Conservation (phyloP, 805 yeast genomes). For the Saturnispora silvae region DNA sequence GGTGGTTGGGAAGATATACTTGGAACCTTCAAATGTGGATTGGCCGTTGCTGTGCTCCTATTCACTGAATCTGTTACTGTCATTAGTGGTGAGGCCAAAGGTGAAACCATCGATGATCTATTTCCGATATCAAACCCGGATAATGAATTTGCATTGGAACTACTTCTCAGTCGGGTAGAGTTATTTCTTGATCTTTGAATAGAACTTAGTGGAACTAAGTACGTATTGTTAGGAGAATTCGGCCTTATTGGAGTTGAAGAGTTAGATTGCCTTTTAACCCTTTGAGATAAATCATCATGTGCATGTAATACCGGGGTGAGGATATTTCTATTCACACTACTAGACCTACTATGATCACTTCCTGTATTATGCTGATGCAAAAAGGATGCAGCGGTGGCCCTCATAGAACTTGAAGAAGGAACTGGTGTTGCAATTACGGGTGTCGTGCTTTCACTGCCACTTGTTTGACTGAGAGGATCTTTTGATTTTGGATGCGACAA, state of each 20-base stretch:
- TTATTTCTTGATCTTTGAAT: conserved; percentile 38
- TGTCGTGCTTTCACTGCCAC: conserved; percentile 3
- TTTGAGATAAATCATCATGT: conserved; percentile 4
- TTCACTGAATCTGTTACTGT: conserved; percentile 1
- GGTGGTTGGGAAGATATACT: conserved; percentile 42
- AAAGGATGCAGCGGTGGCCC: conserved; percentile 5
- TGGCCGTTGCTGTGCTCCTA: not conserved
- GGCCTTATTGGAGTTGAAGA: conserved; percentile 15
- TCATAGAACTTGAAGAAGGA: conserved; percentile 6
- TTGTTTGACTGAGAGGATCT: conserved; percentile 1
- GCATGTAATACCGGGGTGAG: conserved; percentile 1
- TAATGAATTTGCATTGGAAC: conserved; percentile 32
- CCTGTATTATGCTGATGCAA: conserved; percentile 1
- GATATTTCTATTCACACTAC: not conserved
- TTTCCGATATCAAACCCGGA: conserved; percentile 11
- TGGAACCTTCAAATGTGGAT: conserved; percentile 1
- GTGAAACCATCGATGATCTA: conserved; percentile 6
- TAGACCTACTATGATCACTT: not conserved
- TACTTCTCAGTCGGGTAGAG: conserved; percentile 15
- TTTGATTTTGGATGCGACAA: not conserved
- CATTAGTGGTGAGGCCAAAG: conserved; percentile 43
- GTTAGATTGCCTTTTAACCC: conserved; percentile 8
- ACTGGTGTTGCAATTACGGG: not conserved
- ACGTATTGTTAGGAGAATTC: conserved; percentile 41
- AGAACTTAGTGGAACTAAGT: conserved; percentile 47